A percentile compares a stretch with the other conserved stretches of the same genome.
These are phyloP conservation scores for Annulohypoxylon nitens DNA, from an alignment of 495 filamentous ascomycete genomes.

Conservation along the genomic window DNA sequence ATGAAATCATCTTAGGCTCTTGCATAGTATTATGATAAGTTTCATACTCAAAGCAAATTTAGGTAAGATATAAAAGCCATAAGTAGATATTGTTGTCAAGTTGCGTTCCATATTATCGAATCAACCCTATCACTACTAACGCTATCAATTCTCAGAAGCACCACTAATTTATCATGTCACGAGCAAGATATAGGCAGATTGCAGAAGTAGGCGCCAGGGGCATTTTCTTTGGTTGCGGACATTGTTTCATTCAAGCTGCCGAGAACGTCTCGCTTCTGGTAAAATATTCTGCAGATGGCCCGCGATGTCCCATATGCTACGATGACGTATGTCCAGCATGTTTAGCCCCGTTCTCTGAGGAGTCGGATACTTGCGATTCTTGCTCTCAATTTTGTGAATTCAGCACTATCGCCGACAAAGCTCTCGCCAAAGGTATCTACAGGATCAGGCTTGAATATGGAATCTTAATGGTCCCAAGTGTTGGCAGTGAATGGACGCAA, in stretches of 20 bases:
- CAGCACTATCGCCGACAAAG: slow-evolving; percentile 4
- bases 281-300: not conserved
- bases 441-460: slow-evolving; percentile 5
- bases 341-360: not conserved
- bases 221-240: slow-evolving; percentile 31
- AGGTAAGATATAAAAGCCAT: too few relatives aligned
- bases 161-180: not conserved
- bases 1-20: too few relatives aligned
- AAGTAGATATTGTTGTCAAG: too few relatives aligned
- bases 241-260: slow-evolving; percentile 5
- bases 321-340: slow-evolving; percentile 13
- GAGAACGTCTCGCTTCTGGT: not conserved
- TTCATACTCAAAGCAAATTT: too few relatives aligned
- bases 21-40: too few relatives aligned
- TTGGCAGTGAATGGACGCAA: slow-evolving; percentile 3
- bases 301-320: slow-evolving; percentile 13
- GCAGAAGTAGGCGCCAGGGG: not conserved
- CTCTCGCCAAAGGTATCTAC: not conserved
- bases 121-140: too few relatives aligned
- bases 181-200: not conserved
- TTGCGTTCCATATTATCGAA: too few relatives aligned
- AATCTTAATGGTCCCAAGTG: slow-evolving; percentile 8
- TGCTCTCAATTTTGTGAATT: slow-evolving; percentile 16
- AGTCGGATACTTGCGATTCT: slow-evolving; percentile 1
- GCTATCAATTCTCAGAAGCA: not conserved